Evolutionary conservation across 2,329 filamentous ascomycete genomes (phyloP), one percentile per base, ranked within the genome.

Genomic region (Aureobasidium subglaciale): DNA sequence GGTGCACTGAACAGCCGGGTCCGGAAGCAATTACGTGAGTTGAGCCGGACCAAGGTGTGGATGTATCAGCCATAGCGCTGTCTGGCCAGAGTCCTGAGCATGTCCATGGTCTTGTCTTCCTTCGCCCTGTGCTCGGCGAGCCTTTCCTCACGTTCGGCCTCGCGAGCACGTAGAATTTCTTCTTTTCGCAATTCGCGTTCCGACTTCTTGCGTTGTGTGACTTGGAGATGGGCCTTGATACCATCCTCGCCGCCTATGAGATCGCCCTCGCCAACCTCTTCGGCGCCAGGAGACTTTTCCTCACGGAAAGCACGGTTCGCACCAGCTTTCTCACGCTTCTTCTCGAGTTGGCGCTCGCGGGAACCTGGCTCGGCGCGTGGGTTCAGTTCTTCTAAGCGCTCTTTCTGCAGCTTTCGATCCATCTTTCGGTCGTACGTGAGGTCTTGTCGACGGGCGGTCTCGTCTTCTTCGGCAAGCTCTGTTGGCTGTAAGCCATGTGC

Each of bases 361-460:
- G 87, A 88, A 0, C 91, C 90, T 0, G 90, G 75, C 58, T 93
- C 90, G 0, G 92, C 89, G 10, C 89, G 87, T 0, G 92, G 91
- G 0, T 79, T 82, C 0, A 96, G 73, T 61, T 96, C 91, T 13
- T 96, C 89, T 0, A 93, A 77, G 0, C 81, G 80, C 55, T 87
- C 85, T 60, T 85, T 86, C 64, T 92, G 86, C 4, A 77, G 64
- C 41, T 77, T 76, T 2, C 86, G 82, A 61, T 93, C 86, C 13
- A 74, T 70, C 59, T 80, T 82, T 55, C 87, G 85, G 5, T 80
- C 80, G 15, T 75, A 73, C 4, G 82, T 82, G 1, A 88, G 74
- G 41, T 81, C 78, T 1, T 78, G 73, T 13, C 73, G 69, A 53
- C 65, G 69, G 56, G 64, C 71, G 63, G 63, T 71, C 60, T 60